phyloP scores from a whole-genome alignment of 352 stramenopile species.

The Thraustochytrium striatum region DNA sequence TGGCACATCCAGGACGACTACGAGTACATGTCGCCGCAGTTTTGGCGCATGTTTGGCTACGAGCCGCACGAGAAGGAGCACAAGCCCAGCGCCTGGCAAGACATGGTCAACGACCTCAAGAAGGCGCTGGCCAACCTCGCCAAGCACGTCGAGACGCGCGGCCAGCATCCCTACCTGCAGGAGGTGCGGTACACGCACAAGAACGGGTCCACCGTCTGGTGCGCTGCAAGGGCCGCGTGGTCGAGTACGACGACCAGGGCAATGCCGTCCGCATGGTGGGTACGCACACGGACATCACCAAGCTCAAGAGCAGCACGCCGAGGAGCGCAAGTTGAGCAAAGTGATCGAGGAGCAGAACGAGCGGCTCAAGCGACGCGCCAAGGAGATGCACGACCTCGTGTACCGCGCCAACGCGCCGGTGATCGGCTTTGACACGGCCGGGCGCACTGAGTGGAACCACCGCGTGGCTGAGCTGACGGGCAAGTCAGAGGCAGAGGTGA shows the following conservation, averaged over 20 bases:
- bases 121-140: background rate
- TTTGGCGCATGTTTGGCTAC: slow-evolving; percentile 31
- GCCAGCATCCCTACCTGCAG: slow-evolving; percentile 29
- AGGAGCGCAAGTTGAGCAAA: background rate
- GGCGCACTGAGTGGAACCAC: slow-evolving; percentile 48
- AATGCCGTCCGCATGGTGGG: slow-evolving; percentile 29
- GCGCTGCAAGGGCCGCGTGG: slow-evolving; percentile 35
- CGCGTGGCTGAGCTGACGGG: too few relatives aligned
- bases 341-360: background rate
- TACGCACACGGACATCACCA: slow-evolving; percentile 31
- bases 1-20: slow-evolving; percentile 42
- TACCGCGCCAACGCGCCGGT: slow-evolving; percentile 34
- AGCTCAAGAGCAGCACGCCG: slow-evolving; percentile 14
- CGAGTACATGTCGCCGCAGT: slow-evolving; percentile 37
- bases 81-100: slow-evolving; percentile 28
- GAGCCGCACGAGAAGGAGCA: slow-evolving; percentile 41
- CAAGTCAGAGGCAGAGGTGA: too few relatives aligned
- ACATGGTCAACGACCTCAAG: slow-evolving; percentile 32
- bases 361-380: background rate
- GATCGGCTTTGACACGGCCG: slow-evolving; percentile 15
- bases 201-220: slow-evolving; percentile 30
- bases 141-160: slow-evolving; percentile 15
- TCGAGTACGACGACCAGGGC: background rate
- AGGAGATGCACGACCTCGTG: slow-evolving; percentile 3
- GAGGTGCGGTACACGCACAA: slow-evolving; percentile 40